A percentile compares a stretch with the other conserved stretches of the same genome.
phyloP scores from a whole-genome alignment of 495 filamentous ascomycete species.

The Margaritispora aquatica region DNA sequence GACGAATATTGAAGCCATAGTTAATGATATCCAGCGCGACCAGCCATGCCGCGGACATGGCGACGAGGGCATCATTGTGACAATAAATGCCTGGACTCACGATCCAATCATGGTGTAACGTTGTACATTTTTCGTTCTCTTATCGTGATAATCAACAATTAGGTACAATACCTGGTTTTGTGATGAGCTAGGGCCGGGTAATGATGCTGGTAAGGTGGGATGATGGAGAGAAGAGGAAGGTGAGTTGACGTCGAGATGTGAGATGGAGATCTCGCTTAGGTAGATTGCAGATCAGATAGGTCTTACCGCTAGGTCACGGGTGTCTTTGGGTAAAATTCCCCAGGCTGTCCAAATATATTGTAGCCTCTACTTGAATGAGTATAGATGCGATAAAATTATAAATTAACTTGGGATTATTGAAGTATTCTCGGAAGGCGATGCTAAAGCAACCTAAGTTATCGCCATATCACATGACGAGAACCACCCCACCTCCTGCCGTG shows the following conservation, averaged over 20 bases:
- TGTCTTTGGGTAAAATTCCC: too few relatives aligned
- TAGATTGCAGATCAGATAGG: too few relatives aligned
- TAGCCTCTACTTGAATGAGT: too few relatives aligned
- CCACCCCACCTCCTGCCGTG: too few relatives aligned
- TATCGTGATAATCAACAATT: not conserved
- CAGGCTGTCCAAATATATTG: too few relatives aligned
- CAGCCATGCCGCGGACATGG: not conserved
- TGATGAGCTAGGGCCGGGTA: not conserved
- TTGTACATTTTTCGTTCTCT: not conserved
- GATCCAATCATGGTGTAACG: slow-evolving; percentile 3
- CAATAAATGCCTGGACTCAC: not conserved
- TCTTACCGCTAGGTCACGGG: too few relatives aligned
- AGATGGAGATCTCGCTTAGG: not conserved
- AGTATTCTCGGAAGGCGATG: too few relatives aligned
- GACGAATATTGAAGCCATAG: not conserved
- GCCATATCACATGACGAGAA: too few relatives aligned
- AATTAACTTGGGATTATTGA: too few relatives aligned
- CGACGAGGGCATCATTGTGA: not conserved
- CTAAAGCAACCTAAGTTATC: too few relatives aligned
- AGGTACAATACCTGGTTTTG: slow-evolving; percentile 1
- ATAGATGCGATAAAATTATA: too few relatives aligned
- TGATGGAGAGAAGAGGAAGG: not conserved
- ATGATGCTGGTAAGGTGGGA: not conserved
- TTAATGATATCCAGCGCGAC: not conserved
- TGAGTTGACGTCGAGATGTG: not conserved